Evolutionary conservation across 2,329 filamentous ascomycete species (phyloP), one percentile per base, ranked within the genome.

Genomic region (Sporothrix sp.): DNA sequence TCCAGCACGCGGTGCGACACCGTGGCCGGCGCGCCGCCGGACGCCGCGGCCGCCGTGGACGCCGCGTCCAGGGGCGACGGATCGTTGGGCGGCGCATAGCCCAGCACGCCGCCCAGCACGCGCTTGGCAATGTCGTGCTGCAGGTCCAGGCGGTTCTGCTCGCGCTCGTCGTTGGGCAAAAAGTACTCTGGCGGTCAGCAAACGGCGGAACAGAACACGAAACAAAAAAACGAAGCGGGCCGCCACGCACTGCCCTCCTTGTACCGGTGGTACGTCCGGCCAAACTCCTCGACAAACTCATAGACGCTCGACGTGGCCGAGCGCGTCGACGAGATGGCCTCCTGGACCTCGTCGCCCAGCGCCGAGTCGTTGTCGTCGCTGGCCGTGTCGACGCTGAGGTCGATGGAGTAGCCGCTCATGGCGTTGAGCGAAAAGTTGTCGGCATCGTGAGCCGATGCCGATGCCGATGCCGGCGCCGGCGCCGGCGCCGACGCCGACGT

Each of bases 141-240:
- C 3, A 54, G 48, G 35, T 54, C 50, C 11, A 54, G 46, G 8
- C 53, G 45, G 18, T 50, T 50, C 30, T 54, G 53, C 7, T 54
- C 53, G 27, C 52, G 40, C 50, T 52, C 50, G 38, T 54, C 53
- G 38, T 52, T 52, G 9, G 53, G 53, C 11, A 54, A n/a, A 23
- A 44, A 54, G 43, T 54, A 54, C 16, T 48, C 48, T 50, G 14
- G 18, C 16, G 18, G n/a, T 47, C 14, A 27, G 28, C 23, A 6
- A 6, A 21, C 3, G 16, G 20, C 7, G 5, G 9, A 20, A 14
- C 14, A 28, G 20, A 20, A 46, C 6, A 25, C 3, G 4, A 25
- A 7, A 35, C 3, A 32, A 20, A 10, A 6, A 14, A 3, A 16
- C 30, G 11, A 36, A 13, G 20, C 21, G 18, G 9, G 11, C 14